phyloP scores from a whole-genome alignment of 805 yeast genomes.

The Lipomyces chichibuensis region DNA sequence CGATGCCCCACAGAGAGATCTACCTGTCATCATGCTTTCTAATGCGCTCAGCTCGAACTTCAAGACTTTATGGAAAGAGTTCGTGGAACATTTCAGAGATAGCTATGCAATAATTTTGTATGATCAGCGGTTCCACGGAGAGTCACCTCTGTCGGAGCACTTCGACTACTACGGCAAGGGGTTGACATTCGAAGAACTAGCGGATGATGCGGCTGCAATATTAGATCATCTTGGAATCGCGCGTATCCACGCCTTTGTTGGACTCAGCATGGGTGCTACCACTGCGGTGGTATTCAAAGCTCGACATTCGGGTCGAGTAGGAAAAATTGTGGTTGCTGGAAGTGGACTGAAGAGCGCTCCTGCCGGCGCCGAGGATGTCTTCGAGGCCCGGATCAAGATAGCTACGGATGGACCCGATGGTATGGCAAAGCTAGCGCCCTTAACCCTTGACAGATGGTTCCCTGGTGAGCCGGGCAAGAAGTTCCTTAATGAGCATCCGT shows the following conservation, averaged over 20 bases:
- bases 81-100: slow-evolving; percentile 26
- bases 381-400: slow-evolving; percentile 23
- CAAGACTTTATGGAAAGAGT: slow-evolving; percentile 27
- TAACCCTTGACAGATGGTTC: slow-evolving; percentile 32
- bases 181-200: slow-evolving; percentile 20
- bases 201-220: slow-evolving; percentile 28
- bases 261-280: slow-evolving; percentile 35
- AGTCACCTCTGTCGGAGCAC: slow-evolving; percentile 25
- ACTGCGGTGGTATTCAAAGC: slow-evolving; percentile 26
- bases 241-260: slow-evolving; percentile 26
- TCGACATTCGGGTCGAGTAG: slow-evolving; percentile 20
- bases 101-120: slow-evolving; percentile 27
- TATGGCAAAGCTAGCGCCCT: slow-evolving; percentile 27
- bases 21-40: slow-evolving; percentile 30
- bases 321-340: slow-evolving; percentile 29
- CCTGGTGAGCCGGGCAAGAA: slow-evolving; percentile 24
- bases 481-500: slow-evolving; percentile 16
- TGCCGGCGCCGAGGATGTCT: slow-evolving; percentile 19
- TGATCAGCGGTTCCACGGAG: slow-evolving; percentile 35
- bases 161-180: slow-evolving; percentile 32
- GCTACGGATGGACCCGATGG: slow-evolving; percentile 24
- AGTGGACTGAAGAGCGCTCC: slow-evolving; percentile 15
- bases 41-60: slow-evolving; percentile 22
- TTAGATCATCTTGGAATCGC: slow-evolving; percentile 31
- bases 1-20: slow-evolving; percentile 5